Evolutionary conservation across 345 rosid genomes (phyloP).

Genomic region (Gynandropsis gynandra): DNA sequence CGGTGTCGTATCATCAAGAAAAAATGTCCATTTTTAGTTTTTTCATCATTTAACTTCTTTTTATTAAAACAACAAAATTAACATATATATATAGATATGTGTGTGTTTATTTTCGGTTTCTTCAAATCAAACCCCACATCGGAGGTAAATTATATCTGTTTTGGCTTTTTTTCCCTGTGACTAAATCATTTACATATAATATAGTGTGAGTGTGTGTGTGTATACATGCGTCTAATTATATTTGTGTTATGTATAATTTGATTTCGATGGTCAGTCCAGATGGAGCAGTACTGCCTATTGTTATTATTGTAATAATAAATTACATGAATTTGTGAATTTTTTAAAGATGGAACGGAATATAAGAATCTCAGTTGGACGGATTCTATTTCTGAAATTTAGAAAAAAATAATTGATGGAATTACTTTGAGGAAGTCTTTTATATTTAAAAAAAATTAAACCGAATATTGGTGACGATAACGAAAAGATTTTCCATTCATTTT

Average conservation of each 20-base stretch:
- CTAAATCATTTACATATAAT: no score
- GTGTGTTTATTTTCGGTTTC: background rate
- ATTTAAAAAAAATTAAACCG: conserved; percentile 12
- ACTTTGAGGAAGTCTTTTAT: conserved; percentile 1
- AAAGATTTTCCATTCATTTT: conserved; percentile 13
- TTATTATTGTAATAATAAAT: no score
- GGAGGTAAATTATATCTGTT: no score
- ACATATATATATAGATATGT: background rate
- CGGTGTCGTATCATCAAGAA: conserved; percentile 11
- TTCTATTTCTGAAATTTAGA: conserved; percentile 12
- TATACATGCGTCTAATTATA: no score
- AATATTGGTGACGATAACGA: conserved; percentile 26
- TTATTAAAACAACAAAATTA: background rate
- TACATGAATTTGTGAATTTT: no score
- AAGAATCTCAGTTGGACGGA: conserved; percentile 16
- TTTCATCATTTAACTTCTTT: conserved; percentile 8
- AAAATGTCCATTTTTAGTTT: background rate
- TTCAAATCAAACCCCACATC: no score
- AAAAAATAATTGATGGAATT: conserved; percentile 20
- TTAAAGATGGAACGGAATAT: no score
- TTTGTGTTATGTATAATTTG: background rate
- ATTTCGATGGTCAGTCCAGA: conserved; percentile 13
- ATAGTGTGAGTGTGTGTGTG: no score
- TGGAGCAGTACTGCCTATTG: no score
- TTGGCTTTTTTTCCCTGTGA: no score